phyloP scores from a whole-genome alignment of 148 eudicot species.

The Fagopyrum tataricum region DNA sequence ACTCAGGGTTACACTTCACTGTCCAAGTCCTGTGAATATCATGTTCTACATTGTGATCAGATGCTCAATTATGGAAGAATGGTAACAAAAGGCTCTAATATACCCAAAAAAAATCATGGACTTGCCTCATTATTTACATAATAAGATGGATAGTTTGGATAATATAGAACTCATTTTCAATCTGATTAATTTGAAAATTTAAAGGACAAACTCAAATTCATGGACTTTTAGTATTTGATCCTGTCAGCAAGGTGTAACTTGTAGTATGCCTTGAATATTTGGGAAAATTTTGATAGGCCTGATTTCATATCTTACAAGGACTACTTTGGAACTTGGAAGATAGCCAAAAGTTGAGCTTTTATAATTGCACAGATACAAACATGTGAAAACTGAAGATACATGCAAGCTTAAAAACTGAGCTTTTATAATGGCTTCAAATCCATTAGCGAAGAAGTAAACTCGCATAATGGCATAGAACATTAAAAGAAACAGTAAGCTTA shows the following conservation, averaged over 20 bases:
- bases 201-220: background rate
- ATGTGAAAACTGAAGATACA: background rate
- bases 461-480: too few species aligned
- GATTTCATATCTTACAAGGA: background rate
- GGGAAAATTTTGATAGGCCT: background rate
- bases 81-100: background rate
- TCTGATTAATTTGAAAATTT: background rate
- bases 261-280: background rate
- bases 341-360: background rate
- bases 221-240: background rate
- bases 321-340: background rate
- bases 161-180: background rate
- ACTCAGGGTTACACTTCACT: constrained; percentile 87
- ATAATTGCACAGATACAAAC: background rate
- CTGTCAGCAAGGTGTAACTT: background rate
- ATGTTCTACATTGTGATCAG: constrained; percentile 13
- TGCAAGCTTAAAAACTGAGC: background rate
- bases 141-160: too few species aligned
- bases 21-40: constrained; percentile 77
- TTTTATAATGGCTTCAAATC: too few species aligned
- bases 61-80: constrained; percentile 5
- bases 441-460: too few species aligned
- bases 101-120: background rate
- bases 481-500: too few species aligned
- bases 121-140: too few species aligned